These are phyloP conservation scores for Aspergillus quadricinctus DNA, from an alignment of 2,329 filamentous ascomycete species.

Conservation along the genomic window DNA sequence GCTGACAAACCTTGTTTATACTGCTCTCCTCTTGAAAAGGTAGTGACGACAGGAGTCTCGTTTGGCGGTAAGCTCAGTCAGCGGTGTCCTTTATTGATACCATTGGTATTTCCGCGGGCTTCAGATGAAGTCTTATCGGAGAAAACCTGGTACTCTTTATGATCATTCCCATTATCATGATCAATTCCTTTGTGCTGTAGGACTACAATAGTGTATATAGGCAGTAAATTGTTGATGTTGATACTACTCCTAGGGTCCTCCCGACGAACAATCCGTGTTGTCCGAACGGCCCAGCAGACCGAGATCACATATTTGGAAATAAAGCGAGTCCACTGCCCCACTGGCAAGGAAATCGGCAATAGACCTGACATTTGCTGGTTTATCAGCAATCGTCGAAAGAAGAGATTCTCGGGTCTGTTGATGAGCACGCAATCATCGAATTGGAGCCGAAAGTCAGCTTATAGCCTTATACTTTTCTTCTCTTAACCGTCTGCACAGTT, in stretches of 20 bases:
- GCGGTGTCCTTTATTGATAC: neutral
- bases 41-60: neutral
- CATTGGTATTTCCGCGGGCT: neutral
- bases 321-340: conserved; percentile 24
- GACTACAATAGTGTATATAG: neutral
- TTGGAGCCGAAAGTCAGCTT: neutral
- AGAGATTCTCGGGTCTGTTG: neutral
- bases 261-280: neutral
- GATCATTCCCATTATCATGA: neutral
- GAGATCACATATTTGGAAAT: conserved; percentile 31
- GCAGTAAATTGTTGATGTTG: neutral
- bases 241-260: neutral
- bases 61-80: neutral
- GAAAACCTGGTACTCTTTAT: neutral
- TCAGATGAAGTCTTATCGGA: neutral
- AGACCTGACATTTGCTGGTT: conserved; percentile 11
- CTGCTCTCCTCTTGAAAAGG: neutral
- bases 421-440: neutral
- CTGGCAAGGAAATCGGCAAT: conserved; percentile 19
- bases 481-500: neutral
- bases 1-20: neutral
- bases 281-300: conserved; percentile 23
- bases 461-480: neutral
- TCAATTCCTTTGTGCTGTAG: neutral
- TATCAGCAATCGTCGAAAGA: neutral